Evolutionary conservation across 2,329 filamentous ascomycete genomes (phyloP), one percentile per base, ranked within the genome.

Genomic region (Polytolypa hystricis): DNA sequence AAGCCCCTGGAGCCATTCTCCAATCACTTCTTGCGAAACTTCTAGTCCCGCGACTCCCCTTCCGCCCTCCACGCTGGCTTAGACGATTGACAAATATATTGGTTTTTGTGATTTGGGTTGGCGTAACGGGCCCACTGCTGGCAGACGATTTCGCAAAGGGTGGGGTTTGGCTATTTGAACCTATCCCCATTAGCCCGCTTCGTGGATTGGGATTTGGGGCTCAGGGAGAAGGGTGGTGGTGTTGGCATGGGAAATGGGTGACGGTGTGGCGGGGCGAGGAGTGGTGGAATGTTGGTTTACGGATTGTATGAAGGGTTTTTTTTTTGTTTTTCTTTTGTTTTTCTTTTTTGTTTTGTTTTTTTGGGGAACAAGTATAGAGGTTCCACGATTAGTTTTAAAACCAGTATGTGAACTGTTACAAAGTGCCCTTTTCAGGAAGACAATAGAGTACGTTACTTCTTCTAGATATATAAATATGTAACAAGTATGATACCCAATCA

Each of bases 111-210:
- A 47, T 55, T 0, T 95, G 84, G 84, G 61, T 93, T 41, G 73
- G 77, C 37, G 55, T 65, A 11, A 89, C 83, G 0, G 71, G 72
- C 1, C 66, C 66, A 27, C 55, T 77, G 23, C 67, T 94, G n/a
- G 65, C 77, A 8, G 76, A 93, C 52, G 87, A 95, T 50, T 77
- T 93, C 53, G 71, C 79, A 0, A 67, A 70, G 8, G 72, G 76
- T 1, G 85, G 84, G 0, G 51, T 93, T 0, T 94, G 83, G 82
- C 58, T 93, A 10, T 76, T 77, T 42, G 85, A 95, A 57, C 84
- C 85, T 0, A 60, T 93, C n/a, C 84, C 86, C 0, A 45, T 89
- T 6, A 93, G 84, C 37, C 52, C 71, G 1, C 52, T 86, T n/a
- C 67, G 84, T 17, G 73, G 70, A 2, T 21, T 87, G 11, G 79